phyloP scores from a whole-genome alignment of 371 early-diverging fungal species.

The Choanephora cucurbitarum region DNA sequence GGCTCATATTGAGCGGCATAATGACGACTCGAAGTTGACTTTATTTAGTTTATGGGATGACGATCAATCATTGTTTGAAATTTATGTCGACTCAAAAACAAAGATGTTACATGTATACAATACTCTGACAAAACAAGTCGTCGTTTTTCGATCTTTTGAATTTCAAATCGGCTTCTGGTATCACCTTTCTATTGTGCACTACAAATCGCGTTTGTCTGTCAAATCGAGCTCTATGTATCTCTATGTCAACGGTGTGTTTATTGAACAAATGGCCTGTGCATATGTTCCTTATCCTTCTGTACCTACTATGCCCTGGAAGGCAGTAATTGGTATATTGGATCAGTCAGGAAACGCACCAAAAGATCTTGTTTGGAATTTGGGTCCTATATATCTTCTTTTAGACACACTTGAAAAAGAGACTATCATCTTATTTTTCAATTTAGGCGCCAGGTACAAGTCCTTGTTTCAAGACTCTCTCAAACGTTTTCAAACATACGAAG shows the following conservation, averaged over 20 bases:
- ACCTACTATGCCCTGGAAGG: constrained; percentile 29
- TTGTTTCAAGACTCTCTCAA: constrained; percentile 69
- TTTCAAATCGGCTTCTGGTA: constrained; percentile 71
- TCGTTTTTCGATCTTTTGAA: constrained; percentile 51
- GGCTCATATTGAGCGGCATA: constrained; percentile 68
- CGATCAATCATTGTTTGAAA: constrained; percentile 39
- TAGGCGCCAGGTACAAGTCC: constrained; percentile 66
- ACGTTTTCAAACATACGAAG: constrained; percentile 72
- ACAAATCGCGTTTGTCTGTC: constrained; percentile 57
- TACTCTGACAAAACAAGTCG: constrained; percentile 45
- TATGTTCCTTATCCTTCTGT: constrained; percentile 57
- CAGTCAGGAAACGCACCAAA: constrained; percentile 11
- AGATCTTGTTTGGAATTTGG: constrained; percentile 64
- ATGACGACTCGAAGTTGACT: constrained; percentile 45
- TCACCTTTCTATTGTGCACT: constrained; percentile 71
- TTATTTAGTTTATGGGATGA: constrained; percentile 58
- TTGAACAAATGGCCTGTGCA: constrained; percentile 60
- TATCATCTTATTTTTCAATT: constrained; percentile 61
- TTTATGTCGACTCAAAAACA: constrained; percentile 52
- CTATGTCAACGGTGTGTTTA: constrained; percentile 65
- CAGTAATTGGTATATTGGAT: constrained; percentile 46
- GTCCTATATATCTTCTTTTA: constrained; percentile 66
- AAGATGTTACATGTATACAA: constrained; percentile 55
- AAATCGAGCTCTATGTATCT: constrained; percentile 59
- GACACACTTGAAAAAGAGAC: constrained; percentile 62